Evolutionary conservation across 2,329 filamentous ascomycete genomes (phyloP).

Genomic region (Trichoderma gracile): DNA sequence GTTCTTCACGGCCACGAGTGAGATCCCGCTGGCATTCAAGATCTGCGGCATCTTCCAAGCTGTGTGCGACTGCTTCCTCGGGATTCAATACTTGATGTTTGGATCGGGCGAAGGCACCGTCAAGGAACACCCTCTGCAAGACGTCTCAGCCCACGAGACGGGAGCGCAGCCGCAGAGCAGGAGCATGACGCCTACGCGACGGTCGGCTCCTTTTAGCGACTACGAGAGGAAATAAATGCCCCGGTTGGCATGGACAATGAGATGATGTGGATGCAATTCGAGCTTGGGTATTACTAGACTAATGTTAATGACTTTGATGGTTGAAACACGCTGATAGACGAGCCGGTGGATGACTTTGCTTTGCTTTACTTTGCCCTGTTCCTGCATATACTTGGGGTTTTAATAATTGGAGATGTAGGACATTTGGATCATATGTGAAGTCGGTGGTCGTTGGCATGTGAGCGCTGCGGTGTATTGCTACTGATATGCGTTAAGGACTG

Average conservation of each 20-base stretch:
- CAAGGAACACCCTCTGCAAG: slow-evolving; percentile 44
- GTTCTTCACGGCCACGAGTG: slow-evolving; percentile 71
- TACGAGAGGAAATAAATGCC: slow-evolving; percentile 35
- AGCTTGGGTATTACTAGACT: slow-evolving; percentile 18
- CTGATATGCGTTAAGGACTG: background rate
- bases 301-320: slow-evolving; percentile 22
- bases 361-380: background rate
- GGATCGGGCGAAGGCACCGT: slow-evolving; percentile 49
- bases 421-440: background rate
- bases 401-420: no score
- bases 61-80: slow-evolving; percentile 71
- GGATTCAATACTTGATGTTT: slow-evolving; percentile 72
- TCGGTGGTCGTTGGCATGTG: background rate
- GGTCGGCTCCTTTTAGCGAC: slow-evolving; percentile 43
- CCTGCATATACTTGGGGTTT: background rate
- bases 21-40: slow-evolving; percentile 78
- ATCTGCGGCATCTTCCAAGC: slow-evolving; percentile 81
- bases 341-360: background rate
- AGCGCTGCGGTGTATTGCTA: background rate
- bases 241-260: background rate
- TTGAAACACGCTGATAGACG: slow-evolving; percentile 6
- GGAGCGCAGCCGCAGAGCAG: slow-evolving; percentile 37
- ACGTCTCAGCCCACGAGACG: slow-evolving; percentile 38
- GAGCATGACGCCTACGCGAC: slow-evolving; percentile 44
- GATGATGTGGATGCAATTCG: no score